Evolutionary conservation across 768 basidiomycete genomes (phyloP).

Genomic region (Leucogyrophana mollusca): DNA sequence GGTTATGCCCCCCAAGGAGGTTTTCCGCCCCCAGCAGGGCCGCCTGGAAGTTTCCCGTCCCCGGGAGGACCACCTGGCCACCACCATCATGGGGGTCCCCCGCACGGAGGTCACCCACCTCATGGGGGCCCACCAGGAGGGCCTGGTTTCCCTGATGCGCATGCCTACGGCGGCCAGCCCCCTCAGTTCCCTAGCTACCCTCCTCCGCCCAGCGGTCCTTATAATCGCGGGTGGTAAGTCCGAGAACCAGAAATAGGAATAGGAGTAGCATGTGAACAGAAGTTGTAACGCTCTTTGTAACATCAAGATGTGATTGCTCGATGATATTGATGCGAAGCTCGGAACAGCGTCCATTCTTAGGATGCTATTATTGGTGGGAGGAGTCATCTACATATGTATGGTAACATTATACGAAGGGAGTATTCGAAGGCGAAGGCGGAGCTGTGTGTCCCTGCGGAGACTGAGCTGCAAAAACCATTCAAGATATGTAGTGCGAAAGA

Average conservation of each 20-base stretch:
- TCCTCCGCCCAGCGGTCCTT: background rate
- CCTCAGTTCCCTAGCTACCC: slow-evolving; percentile 4
- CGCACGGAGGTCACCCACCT: slow-evolving; percentile 7
- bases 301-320: background rate
- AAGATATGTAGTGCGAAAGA: no score
- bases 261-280: background rate
- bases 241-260: background rate
- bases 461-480: no score
- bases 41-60: slow-evolving; percentile 8
- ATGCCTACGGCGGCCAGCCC: slow-evolving; percentile 25
- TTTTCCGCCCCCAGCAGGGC: slow-evolving; percentile 13
- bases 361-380: background rate
- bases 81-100: slow-evolving; percentile 15
- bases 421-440: no score
- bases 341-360: background rate
- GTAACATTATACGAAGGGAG: no score
- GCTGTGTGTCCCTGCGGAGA: no score
- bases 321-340: background rate
- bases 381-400: no score
- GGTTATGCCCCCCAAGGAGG: slow-evolving; percentile 10
- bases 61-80: slow-evolving; percentile 18
- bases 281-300: background rate
- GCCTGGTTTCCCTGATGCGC: slow-evolving; percentile 38
- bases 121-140: slow-evolving; percentile 24
- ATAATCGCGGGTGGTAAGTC: slow-evolving; percentile 3